Evolutionary conservation across 495 filamentous ascomycete genomes (phyloP), one percentile per base, ranked within the genome.

Genomic region (Aspergillus biplanus): DNA sequence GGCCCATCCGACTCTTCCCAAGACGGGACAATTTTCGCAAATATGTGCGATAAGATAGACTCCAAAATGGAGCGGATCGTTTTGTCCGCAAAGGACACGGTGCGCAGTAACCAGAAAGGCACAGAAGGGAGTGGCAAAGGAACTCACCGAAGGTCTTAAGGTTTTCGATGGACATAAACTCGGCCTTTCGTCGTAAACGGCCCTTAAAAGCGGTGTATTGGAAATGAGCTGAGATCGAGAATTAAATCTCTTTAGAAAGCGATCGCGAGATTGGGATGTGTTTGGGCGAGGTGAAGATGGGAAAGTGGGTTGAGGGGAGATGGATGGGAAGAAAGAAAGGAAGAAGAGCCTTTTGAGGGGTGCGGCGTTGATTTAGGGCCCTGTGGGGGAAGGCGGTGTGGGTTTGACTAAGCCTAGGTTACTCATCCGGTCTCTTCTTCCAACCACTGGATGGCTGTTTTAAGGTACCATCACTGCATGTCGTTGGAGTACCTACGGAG

Each of bases 91-190:
- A 16, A 33, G 37, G 11, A 27, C 13, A 21, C 33, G 37, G 53
- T 50, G 27, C 16, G 47, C 18, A 27, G 55, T 52, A 58, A 33
- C 57, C 59, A 68, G 61, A 64, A 47, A 32, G 64, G 70, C 21
- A 27, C 21, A 27, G 21, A 27, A 27, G 62, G 64, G 67, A 66
- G 63, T 71, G 69, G 67, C 76, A 74, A 69, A 59, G 59, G 21
- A 52, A 86, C 93, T 81, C 79, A 97, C 93, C 95, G 90, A 94
- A 95, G 87, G 92, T 90, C 88, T 96, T 97, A 83, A 97, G 92
- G 87, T 98, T 97, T 95, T 97, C 91, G 92, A 97, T 97, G 89
- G 93, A 96, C 93, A 97, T 97, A 96, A 96, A 97, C 90, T 92
- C 82, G 81, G 76, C 75, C 75, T 82, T 78, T 80, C 61, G 64